phyloP scores from a whole-genome alignment of 257 asterid genomes.

The Primulina tabacum region DNA sequence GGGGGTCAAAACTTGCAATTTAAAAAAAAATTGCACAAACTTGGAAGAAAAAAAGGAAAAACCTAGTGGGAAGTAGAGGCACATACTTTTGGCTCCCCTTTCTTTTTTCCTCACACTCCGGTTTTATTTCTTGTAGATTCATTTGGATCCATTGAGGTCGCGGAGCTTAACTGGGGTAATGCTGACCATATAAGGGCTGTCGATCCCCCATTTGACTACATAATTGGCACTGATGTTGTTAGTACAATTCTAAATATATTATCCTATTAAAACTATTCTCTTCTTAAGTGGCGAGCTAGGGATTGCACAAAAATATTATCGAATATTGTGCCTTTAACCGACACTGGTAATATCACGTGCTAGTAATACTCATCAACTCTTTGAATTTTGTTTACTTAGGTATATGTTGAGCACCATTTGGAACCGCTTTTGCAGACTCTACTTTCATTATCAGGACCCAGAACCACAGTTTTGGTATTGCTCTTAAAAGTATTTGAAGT shows the following conservation, averaged over 20 bases:
- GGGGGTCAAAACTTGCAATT: not conserved
- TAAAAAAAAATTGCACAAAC: not conserved
- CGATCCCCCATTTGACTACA: slow-evolving; percentile 86
- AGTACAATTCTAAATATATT: not conserved
- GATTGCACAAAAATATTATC: not conserved
- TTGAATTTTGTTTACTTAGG: slow-evolving; percentile 44
- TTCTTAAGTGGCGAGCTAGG: not conserved
- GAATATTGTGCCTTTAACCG: not conserved
- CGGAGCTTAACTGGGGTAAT: slow-evolving; percentile 89
- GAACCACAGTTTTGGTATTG: slow-evolving; percentile 78
- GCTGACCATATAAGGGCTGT: slow-evolving; percentile 75
- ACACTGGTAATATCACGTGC: not conserved
- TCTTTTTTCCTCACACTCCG: no score
- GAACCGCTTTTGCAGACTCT: slow-evolving; percentile 90
- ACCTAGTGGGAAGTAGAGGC: not conserved
- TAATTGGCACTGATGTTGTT: slow-evolving; percentile 95
- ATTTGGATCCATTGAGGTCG: slow-evolving; percentile 77
- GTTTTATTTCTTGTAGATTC: slow-evolving; percentile 45
- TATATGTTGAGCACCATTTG: slow-evolving; percentile 91
- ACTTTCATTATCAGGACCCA: slow-evolving; percentile 76
- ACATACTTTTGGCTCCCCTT: not conserved
- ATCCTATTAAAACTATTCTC: not conserved
- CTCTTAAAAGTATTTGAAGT: slow-evolving; percentile 7
- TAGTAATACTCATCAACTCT: slow-evolving; percentile 8
- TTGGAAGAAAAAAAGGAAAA: not conserved